phyloP scores from a whole-genome alignment of 2,329 filamentous ascomycete species.

The Sclerotinia subarctica region DNA sequence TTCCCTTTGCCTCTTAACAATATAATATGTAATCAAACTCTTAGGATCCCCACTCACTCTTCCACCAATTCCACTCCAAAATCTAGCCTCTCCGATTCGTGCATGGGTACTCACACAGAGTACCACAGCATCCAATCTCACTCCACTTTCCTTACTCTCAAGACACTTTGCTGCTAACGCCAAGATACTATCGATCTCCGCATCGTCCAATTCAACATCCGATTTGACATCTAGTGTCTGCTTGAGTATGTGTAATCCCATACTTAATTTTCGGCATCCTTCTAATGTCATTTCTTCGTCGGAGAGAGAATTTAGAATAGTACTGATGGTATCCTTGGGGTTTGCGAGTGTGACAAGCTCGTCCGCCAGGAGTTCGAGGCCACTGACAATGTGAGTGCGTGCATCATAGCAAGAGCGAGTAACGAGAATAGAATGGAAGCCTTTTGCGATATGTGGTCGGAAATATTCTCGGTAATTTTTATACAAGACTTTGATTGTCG shows the following conservation, averaged over 20 bases:
- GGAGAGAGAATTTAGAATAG: constrained; percentile 50
- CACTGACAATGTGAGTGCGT: constrained; percentile 68
- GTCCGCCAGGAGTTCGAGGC: constrained; percentile 69
- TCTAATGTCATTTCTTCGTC: constrained; percentile 44
- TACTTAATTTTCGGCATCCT: constrained; percentile 54
- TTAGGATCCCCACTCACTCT: constrained; percentile 66
- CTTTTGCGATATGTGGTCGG: constrained; percentile 63
- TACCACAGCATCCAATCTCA: constrained; percentile 73
- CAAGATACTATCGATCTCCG: constrained; percentile 51
- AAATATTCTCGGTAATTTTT: constrained; percentile 65
- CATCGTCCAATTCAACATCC: constrained; percentile 48
- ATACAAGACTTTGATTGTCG: constrained; percentile 70
- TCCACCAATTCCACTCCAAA: constrained; percentile 64
- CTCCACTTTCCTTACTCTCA: constrained; percentile 58
- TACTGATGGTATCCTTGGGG: constrained; percentile 55
- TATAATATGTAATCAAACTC: constrained; percentile 77
- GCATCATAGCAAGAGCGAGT: constrained; percentile 65
- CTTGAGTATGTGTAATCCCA: constrained; percentile 62
- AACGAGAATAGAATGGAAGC: constrained; percentile 63
- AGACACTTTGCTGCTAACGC: constrained; percentile 54
- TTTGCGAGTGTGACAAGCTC: constrained; percentile 67
- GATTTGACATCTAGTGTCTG: constrained; percentile 49
- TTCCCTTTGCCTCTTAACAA: constrained; percentile 67
- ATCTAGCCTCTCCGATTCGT: constrained; percentile 55
- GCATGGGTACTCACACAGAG: constrained; percentile 71